These are phyloP conservation scores for Sugiyamaella boreocaroliniensis DNA, from an alignment of 805 yeast species.

Conservation along the genomic window DNA sequence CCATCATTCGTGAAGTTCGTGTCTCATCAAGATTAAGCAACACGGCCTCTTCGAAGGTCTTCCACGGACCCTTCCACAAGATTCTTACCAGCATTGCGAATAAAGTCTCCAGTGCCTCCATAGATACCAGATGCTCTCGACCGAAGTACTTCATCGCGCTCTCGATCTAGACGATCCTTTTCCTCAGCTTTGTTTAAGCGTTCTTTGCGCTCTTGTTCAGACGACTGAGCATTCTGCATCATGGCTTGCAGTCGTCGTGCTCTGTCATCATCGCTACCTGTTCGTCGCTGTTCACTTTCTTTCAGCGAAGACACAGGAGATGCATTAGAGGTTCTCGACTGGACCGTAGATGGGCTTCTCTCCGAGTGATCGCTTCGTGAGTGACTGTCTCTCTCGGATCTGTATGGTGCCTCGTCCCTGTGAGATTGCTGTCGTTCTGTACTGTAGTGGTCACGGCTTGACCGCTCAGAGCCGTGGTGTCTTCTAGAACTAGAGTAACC, in stretches of 20 bases:
- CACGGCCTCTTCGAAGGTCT: slow-evolving; percentile 2
- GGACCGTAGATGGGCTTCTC: no score
- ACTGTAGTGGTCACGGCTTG: neutral
- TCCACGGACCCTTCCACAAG: slow-evolving; percentile 3
- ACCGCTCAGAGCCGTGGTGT: no score
- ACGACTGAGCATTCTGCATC: slow-evolving; percentile 16
- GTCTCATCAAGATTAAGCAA: neutral
- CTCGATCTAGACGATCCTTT: slow-evolving; percentile 4
- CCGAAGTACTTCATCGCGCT: slow-evolving; percentile 3
- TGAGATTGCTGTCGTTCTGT: neutral
- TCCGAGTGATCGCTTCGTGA: no score
- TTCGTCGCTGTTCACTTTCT: no score
- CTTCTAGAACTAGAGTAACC: no score
- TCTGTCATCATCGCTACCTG: slow-evolving; percentile 2
- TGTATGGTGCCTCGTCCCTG: no score
- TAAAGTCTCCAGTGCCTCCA: slow-evolving; percentile 9
- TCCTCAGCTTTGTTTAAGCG: slow-evolving; percentile 6
- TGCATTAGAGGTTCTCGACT: no score
- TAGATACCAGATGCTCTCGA: neutral
- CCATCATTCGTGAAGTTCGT: neutral
- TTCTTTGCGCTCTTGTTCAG: slow-evolving; percentile 11
- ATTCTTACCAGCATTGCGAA: slow-evolving; percentile 3
- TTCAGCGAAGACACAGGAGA: no score
- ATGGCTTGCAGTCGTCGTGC: slow-evolving; percentile 14
- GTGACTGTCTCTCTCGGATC: neutral